Evolutionary conservation across 441 rosid genomes (phyloP).

Genomic region (Isatis lusitanica): DNA sequence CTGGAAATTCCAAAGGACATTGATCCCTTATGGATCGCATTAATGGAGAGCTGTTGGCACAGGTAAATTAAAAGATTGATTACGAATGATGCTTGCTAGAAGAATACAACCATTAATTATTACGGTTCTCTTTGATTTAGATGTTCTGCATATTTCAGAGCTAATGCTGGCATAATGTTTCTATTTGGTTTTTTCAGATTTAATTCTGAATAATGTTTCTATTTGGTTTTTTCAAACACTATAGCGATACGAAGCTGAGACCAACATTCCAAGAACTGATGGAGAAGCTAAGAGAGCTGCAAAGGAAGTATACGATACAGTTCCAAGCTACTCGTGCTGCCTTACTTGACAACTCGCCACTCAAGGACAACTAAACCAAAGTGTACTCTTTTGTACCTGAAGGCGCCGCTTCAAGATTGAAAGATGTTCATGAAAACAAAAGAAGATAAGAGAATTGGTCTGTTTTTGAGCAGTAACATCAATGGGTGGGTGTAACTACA

Average conservation of each 20-base stretch:
- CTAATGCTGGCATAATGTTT: slow-evolving; percentile 6
- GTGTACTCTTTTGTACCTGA: slow-evolving; percentile 2
- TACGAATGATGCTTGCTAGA: background rate
- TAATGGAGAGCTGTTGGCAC: slow-evolving; percentile 92
- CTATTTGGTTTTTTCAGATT: slow-evolving; percentile 6
- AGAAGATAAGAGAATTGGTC: slow-evolving; percentile 9
- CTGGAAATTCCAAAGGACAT: slow-evolving; percentile 79
- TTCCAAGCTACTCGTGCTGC: slow-evolving; percentile 70
- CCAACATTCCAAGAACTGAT: slow-evolving; percentile 87
- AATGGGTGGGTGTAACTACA: slow-evolving; percentile 14
- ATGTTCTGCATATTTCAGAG: background rate
- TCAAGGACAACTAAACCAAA: slow-evolving; percentile 44
- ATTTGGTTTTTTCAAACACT: slow-evolving; percentile 12
- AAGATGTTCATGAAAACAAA: background rate
- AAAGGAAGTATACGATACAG: slow-evolving; percentile 60
- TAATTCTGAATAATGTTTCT: background rate
- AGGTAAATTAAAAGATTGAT: slow-evolving; percentile 46
- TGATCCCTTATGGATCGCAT: slow-evolving; percentile 81
- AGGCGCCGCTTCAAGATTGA: slow-evolving; percentile 7
- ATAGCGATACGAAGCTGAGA: slow-evolving; percentile 74
- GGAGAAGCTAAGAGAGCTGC: slow-evolving; percentile 79
- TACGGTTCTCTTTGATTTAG: background rate
- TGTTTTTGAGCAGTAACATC: slow-evolving; percentile 12
- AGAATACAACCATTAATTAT: background rate
- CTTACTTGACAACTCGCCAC: slow-evolving; percentile 42